Conservation (phyloP, 495 filamentous ascomycete species). For the Clohesyomyces aquaticus region DNA sequence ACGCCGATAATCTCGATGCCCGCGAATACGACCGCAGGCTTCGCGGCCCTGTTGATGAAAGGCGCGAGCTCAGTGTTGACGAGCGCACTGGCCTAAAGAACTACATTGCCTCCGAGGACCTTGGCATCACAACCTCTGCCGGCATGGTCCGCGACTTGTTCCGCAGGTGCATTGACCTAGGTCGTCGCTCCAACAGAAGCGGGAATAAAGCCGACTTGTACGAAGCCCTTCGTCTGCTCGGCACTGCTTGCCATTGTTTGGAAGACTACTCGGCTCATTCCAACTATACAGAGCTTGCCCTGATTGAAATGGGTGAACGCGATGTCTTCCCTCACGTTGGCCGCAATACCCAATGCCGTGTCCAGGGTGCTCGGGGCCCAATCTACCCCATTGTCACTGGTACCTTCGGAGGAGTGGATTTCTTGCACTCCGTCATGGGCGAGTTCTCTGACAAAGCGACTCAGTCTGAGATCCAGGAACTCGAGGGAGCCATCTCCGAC, state of each 20-base stretch:
- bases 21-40: slow-evolving; percentile 77
- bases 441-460: slow-evolving; percentile 86
- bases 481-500: slow-evolving; percentile 73
- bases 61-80: slow-evolving; percentile 76
- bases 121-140: slow-evolving; percentile 75
- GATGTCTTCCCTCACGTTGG: slow-evolving; percentile 86
- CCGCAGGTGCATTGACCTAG: slow-evolving; percentile 70
- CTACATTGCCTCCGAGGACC: slow-evolving; percentile 82
- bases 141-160: slow-evolving; percentile 73
- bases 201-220: slow-evolving; percentile 72
- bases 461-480: slow-evolving; percentile 81
- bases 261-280: slow-evolving; percentile 93
- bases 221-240: slow-evolving; percentile 81
- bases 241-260: slow-evolving; percentile 86
- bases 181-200: slow-evolving; percentile 65
- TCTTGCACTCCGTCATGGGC: slow-evolving; percentile 84
- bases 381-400: slow-evolving; percentile 85
- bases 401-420: slow-evolving; percentile 82
- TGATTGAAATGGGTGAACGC: slow-evolving; percentile 80
- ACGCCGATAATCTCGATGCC: slow-evolving; percentile 84
- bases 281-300: slow-evolving; percentile 83
- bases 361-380: slow-evolving; percentile 63
- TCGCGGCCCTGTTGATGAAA: slow-evolving; percentile 79
- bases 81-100: slow-evolving; percentile 73
- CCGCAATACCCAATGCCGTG: slow-evolving; percentile 63